Evolutionary conservation across 2,329 filamentous ascomycete genomes (phyloP).

Genomic region (Thelonectria discophora): DNA sequence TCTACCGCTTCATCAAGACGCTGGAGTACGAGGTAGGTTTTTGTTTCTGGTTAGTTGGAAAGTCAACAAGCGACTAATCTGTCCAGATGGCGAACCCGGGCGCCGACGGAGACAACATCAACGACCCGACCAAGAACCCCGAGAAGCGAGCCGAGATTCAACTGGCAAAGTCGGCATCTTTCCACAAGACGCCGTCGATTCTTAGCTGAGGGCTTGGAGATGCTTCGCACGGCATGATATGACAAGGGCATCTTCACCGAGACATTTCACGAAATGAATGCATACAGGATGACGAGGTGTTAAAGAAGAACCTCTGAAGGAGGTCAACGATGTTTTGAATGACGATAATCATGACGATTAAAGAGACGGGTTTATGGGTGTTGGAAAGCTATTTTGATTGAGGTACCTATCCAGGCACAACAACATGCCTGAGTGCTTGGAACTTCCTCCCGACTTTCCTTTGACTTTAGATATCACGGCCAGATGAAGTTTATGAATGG

Average conservation of each 20-base stretch:
- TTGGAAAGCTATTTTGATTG: not conserved
- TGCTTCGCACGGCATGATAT: not conserved
- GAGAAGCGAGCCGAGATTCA: constrained; percentile 49
- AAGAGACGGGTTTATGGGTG: too few relatives aligned
- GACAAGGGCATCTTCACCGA: not conserved
- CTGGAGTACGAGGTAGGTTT: constrained; percentile 50
- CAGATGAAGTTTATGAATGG: constrained; percentile 6
- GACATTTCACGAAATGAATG: not conserved
- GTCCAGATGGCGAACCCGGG: constrained; percentile 56
- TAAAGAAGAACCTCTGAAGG: constrained; percentile 11
- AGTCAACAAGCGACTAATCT: too few relatives aligned
- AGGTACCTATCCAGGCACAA: not conserved
- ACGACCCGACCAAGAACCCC: constrained; percentile 55
- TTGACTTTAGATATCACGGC: constrained; percentile 8
- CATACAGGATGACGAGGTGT: not conserved
- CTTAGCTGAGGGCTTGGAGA: constrained; percentile 25
- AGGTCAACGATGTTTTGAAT: not conserved
- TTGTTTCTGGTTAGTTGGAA: too few relatives aligned
- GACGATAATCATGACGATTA: not conserved
- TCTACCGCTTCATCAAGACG: constrained; percentile 53
- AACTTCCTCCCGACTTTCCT: not conserved
- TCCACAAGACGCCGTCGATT: constrained; percentile 34
- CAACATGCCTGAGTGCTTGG: not conserved
- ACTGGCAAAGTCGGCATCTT: constrained; percentile 7
- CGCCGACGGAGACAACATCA: constrained; percentile 54